phyloP scores from a whole-genome alignment of 2,329 filamentous ascomycete genomes.

The Akanthomyces dipterigenus region DNA sequence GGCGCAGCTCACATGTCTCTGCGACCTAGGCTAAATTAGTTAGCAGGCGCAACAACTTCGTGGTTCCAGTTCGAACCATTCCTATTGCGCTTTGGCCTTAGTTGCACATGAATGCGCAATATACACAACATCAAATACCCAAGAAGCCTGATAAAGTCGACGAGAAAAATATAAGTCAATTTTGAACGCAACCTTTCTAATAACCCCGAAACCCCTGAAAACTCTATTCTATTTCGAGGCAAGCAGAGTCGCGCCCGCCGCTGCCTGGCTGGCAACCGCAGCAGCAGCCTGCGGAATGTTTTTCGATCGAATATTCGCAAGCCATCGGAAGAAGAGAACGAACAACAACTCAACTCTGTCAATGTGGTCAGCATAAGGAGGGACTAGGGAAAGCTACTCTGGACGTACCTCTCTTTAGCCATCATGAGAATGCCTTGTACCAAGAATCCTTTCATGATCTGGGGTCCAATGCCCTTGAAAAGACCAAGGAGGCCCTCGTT shows the following conservation, averaged over 20 bases:
- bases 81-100: neutral
- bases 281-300: constrained; percentile 63
- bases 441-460: constrained; percentile 84
- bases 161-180: neutral
- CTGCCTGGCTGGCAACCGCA: constrained; percentile 41
- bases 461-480: constrained; percentile 94
- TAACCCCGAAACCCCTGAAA: neutral
- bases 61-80: too few species aligned
- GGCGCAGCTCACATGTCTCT: too few species aligned
- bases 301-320: constrained; percentile 62
- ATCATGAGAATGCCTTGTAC: constrained; percentile 98
- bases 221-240: constrained; percentile 4
- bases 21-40: too few species aligned
- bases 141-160: neutral
- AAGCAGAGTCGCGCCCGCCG: neutral
- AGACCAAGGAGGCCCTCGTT: constrained; percentile 78
- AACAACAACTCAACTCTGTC: constrained; percentile 79
- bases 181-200: neutral
- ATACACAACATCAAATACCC: neutral
- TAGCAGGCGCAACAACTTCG: too few species aligned
- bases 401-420: constrained; percentile 82
- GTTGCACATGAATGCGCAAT: too few species aligned
- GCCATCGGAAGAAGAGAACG: constrained; percentile 75
- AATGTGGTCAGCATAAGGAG: constrained; percentile 16
- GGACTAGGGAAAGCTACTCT: neutral